Base-by-base conservation (phyloP, 139 green algal genomes). In the Micractinium sp. region DNA sequence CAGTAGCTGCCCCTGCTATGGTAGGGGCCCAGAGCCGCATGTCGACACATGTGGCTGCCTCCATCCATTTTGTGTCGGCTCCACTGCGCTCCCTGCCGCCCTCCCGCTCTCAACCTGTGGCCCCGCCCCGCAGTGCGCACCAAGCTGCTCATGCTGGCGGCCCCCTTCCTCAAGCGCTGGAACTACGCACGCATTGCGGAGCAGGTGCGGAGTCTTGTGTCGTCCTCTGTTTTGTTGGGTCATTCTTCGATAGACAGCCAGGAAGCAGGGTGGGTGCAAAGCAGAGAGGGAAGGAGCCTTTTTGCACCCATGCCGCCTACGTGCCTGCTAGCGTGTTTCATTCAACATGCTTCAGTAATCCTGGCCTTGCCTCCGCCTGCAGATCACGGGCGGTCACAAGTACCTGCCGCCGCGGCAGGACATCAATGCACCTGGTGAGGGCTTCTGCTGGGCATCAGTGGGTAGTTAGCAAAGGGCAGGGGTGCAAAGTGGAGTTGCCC, bases 111-210 rank as follows among this genome's bases (percentile, higher is more conserved):
- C 63, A 71, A 16, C 63, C 63, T 12, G 2, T 27, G 63, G 20
- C 63, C 60, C 63, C 63, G 22, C 63, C 25, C 78, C 18, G 39
- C 83, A 87, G 97, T 98, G 78, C 85, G 79, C 0, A 95, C 93
- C 88, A 99, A 99, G 94, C 91, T 99, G 67, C 80, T 98, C 47
- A 95, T 99, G 92, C 91, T 99, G 82, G n/a, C 98, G 31, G 94
- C 93, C 19, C 98, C 98, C 0, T 99, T 97, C 91, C 91, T 99
- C 35, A 93, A 93, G 85, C 95, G 93, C n/a, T 99, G 97, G 96
- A 96, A 89, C 56, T 98, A 96, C 89, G 94, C 94, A 19, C 90
- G 97, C 0, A 87, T 94, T 29, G 92, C 94, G 15, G 97, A 99
- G 87, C 93, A 80, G 74, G 74, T 47, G 33, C 29, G 73, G 31